Evolutionary conservation across 257 asterid species (phyloP).

Genomic region (Penstemon newberryi): DNA sequence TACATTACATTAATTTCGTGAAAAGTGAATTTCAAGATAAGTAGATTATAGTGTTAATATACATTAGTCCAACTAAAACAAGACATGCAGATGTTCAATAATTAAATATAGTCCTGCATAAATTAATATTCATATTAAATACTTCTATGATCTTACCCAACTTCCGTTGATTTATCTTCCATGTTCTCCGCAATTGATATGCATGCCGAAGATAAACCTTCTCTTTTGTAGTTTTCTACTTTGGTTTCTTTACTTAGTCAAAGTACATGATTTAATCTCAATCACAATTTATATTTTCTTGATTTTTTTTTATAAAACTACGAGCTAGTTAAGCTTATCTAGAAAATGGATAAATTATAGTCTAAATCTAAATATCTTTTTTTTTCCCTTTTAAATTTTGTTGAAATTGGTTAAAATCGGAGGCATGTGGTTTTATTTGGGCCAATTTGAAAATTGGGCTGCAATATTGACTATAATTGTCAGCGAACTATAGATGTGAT

Average conservation of each 20-base stretch:
- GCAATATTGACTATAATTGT: too few relatives aligned
- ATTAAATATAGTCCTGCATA: constrained; percentile 28
- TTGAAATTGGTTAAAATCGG: neutral
- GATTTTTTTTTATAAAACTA: constrained; percentile 1
- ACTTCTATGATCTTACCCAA: constrained; percentile 35
- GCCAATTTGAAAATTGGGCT: too few relatives aligned
- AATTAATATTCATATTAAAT: constrained; percentile 16
- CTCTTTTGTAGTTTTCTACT: constrained; percentile 17
- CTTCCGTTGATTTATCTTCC: constrained; percentile 33
- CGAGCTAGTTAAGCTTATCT: neutral
- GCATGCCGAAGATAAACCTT: constrained; percentile 17
- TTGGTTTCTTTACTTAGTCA: constrained; percentile 14
- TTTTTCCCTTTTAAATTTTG: neutral
- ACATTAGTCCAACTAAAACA: constrained; percentile 34
- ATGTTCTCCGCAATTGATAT: constrained; percentile 38
- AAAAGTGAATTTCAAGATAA: too few relatives aligned
- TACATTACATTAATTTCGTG: too few relatives aligned
- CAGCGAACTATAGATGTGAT: too few relatives aligned
- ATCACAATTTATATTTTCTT: constrained; percentile 4
- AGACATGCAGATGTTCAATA: constrained; percentile 12
- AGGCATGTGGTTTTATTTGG: too few relatives aligned
- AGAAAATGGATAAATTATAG: too few relatives aligned
- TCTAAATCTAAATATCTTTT: too few relatives aligned
- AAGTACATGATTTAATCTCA: neutral
- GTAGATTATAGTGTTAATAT: neutral